Percentiles rank a stretch among this genome's conserved stretches.
Conservation (phyloP, 2,329 filamentous ascomycete genomes). For the Calcarisporium arbuscula region DNA sequence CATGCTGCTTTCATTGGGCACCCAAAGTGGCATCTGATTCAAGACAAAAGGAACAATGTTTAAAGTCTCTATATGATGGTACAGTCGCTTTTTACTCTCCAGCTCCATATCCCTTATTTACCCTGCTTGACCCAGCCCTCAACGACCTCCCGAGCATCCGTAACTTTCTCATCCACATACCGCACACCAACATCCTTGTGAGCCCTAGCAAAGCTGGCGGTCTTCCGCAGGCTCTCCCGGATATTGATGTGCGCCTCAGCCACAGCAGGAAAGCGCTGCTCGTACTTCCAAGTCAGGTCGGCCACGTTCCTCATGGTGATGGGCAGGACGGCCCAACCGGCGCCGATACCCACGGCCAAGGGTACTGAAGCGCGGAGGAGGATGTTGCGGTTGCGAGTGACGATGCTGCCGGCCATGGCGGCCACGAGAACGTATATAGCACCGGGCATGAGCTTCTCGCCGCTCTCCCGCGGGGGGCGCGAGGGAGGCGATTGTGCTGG, state of each 20-base stretch:
- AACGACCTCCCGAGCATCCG: slow-evolving; percentile 65
- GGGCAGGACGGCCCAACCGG: slow-evolving; percentile 79
- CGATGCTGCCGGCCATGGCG: slow-evolving; percentile 89
- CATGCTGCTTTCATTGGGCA: too few relatives aligned
- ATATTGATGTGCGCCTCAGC: slow-evolving; percentile 73
- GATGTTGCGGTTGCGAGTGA: slow-evolving; percentile 81
- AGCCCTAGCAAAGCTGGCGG: slow-evolving; percentile 66
- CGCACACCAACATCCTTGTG: slow-evolving; percentile 64
- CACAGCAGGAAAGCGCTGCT: slow-evolving; percentile 78
- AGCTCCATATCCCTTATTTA: slow-evolving; percentile 70
- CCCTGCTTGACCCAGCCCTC: slow-evolving; percentile 92
- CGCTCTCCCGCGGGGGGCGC: slow-evolving; percentile 78
- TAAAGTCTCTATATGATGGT: slow-evolving; percentile 28
- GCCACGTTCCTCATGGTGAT: slow-evolving; percentile 86
- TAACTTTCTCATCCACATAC: slow-evolving; percentile 77
- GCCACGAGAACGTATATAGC: slow-evolving; percentile 88
- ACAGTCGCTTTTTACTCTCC: slow-evolving; percentile 23
- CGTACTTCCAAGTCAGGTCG: slow-evolving; percentile 84
- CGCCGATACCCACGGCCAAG: slow-evolving; percentile 70
- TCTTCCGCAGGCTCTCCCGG: slow-evolving; percentile 61
- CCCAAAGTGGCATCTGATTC: too few relatives aligned
- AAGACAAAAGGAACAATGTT: slow-evolving; percentile 26
- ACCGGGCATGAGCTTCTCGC: slow-evolving; percentile 85
- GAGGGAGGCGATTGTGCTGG: slow-evolving; percentile 79
- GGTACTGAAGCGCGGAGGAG: slow-evolving; percentile 73